Evolutionary conservation across 371 early-diverging fungal genomes (phyloP), one percentile per base, ranked within the genome.

Genomic region (Mucor velutinosus): DNA sequence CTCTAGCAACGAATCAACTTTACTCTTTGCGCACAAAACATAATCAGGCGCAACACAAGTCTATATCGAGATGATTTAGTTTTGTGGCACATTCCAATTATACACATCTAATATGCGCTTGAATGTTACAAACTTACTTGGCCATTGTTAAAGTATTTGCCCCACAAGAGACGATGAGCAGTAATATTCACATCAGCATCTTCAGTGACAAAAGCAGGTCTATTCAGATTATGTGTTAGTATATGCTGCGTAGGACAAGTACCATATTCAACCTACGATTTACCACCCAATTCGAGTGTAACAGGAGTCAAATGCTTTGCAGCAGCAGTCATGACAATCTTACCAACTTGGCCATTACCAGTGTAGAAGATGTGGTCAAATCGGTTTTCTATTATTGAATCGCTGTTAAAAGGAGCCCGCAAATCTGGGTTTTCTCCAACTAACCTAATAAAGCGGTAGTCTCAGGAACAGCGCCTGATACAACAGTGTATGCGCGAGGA

Each of bases 291-390:
- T 73, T 96, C 96, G 32, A 96, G 81, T n/a, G 93, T 89, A 19
- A 93, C 89, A 19, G 92, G 89, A 1, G 94, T 89, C 55, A 94
- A 81, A 32, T 90, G 82, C 70, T 93, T 88, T 19, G 92, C 90
- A 15, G 95, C 96, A 14, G 93, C 94, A 7, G 67, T 65, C 85
- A 91, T 90, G 30, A 95, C 86, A 45, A 95, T 84, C 63, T 80
- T 88, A 25, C 93, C 98, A 37, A 97, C 93, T 10, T 69, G 56
- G 14, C 91, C 89, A 71, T 87, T 90, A 61, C 98, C 98, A 5
- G 98, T 98, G 78, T 92, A 98, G 64, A 95, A 94, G 66, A 95
- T 95, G 74, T 94, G 92, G 76, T 97, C 97, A 61, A 90, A 94
- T 65, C 78, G 82, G 59, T 89, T 77, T 63, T 85, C 83, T 80